Evolutionary conservation across 805 yeast species (phyloP).

Genomic region (Saturnispora galanensis): DNA sequence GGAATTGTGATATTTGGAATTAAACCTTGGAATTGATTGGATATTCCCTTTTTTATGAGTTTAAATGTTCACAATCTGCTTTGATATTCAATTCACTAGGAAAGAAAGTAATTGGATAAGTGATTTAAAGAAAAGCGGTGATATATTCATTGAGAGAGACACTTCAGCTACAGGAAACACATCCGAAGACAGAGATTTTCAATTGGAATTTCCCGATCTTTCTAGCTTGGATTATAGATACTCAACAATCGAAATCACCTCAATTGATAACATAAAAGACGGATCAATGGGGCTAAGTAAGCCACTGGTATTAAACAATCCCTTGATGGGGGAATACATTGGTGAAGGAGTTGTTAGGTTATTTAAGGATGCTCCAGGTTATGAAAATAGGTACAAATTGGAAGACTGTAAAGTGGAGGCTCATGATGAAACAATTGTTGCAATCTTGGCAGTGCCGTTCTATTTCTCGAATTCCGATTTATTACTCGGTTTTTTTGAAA

Average conservation of each 20-base stretch:
- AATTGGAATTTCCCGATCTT: neutral
- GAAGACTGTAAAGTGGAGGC: conserved; percentile 12
- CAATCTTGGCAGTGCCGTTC: conserved; percentile 78
- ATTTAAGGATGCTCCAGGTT: conserved; percentile 42
- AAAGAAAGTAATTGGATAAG: neutral
- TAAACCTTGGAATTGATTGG: neutral
- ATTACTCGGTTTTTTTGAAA: conserved; percentile 65
- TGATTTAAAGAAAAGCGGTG: neutral
- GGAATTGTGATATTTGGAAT: too few species aligned
- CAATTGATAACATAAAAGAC: conserved; percentile 17
- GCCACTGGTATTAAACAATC: conserved; percentile 22
- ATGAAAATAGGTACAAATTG: conserved; percentile 11
- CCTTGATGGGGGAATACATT: conserved; percentile 50
- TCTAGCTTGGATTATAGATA: conserved; percentile 26
- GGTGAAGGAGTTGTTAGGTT: conserved; percentile 71
- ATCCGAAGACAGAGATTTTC: neutral
- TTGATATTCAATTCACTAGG: conserved; percentile 1
- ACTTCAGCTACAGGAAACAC: neutral
- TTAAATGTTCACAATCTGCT: conserved; percentile 3
- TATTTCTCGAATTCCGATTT: conserved; percentile 81
- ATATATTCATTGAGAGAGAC: neutral
- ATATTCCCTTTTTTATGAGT: too few species aligned
- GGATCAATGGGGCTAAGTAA: neutral
- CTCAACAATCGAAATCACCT: conserved; percentile 25
- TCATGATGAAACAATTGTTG: conserved; percentile 59